Evolutionary conservation across 441 rosid species (phyloP).

Genomic region (Omphalea diandra): DNA sequence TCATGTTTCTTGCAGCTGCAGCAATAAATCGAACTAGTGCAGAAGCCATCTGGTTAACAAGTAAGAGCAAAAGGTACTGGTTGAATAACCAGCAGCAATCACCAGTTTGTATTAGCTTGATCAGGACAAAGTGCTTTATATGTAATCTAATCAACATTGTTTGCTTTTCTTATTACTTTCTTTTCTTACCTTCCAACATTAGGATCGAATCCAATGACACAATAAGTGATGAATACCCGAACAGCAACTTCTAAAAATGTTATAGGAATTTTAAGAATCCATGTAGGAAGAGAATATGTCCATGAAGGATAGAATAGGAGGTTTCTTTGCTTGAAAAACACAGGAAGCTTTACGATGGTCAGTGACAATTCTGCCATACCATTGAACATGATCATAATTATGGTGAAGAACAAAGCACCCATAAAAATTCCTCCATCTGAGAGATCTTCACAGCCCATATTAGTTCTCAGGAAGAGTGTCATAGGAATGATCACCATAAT

Average conservation of each 20-base stretch:
- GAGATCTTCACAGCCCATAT: conserved; percentile 45
- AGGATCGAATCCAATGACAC: conserved; percentile 78
- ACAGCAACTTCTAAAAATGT: conserved; percentile 56
- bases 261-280: conserved; percentile 78
- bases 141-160: background rate
- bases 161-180: background rate
- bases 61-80: conserved; percentile 55
- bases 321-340: conserved; percentile 84
- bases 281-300: conserved; percentile 68
- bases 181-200: conserved; percentile 47
- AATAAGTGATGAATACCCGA: conserved; percentile 69
- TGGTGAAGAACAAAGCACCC: conserved; percentile 62
- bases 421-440: conserved; percentile 53
- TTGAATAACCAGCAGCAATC: conserved; percentile 56
- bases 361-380: conserved; percentile 70
- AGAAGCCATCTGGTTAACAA: conserved; percentile 66
- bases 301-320: conserved; percentile 70
- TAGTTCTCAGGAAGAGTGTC: conserved; percentile 69
- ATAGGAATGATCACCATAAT: conserved; percentile 39
- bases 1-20: conserved; percentile 59
- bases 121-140: background rate
- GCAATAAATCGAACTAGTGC: conserved; percentile 63
- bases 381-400: conserved; percentile 60
- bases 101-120: conserved; percentile 5
- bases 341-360: conserved; percentile 77